Base-by-base conservation (phyloP, 2,329 filamentous ascomycete species). In the Esteya vermicola region DNA sequence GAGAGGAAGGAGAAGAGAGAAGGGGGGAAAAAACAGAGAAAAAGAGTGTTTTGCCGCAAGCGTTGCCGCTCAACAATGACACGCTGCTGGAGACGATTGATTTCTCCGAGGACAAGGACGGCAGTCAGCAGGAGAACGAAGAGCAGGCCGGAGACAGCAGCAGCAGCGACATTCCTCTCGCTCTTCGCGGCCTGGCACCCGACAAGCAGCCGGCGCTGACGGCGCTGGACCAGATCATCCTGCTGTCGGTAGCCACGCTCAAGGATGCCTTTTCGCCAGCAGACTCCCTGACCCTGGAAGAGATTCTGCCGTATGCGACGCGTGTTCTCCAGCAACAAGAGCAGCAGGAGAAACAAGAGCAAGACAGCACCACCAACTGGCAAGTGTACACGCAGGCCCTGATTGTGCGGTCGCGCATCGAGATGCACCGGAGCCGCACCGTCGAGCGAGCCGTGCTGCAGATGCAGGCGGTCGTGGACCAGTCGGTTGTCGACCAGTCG, bases 371-470 rank as follows among this genome's bases (percentile, higher is more conserved):
- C 34, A 89, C 85, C 1, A 98, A 96, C 57, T 98, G 91, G 91
- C 91, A 96, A 57, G 80, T 95, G 26, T 96, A 96, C 55, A 95
- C 91, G 0, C 88, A 96, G 54, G 91, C 86, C 0, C 66, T 98
- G 9, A 68, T 98, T 0, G 83, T 96, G 2, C 74, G 91, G 33
- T 93, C 85, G 44, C 72, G 91, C 14, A 89, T 96, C 40, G 91
- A 98, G 58, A 71, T 88, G 0, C 88, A 93, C 59, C 75, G 77
- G 39, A 85, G 88, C 39, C 72, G 89, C 40, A 98, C 91, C 0
- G 70, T 93, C 28, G 91, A 98, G 60, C 71, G 91, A 44, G 85
- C 85, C 34, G 75, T 98, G 1, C 64, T 98, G 18, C 91, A 98
- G 59, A 72, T 98, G 49, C 91, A 98, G 59, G 88, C 88, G 1